Percentiles rank a stretch among this genome's conserved stretches.
Evolutionary conservation across 768 basidiomycete species (phyloP).

Genomic region (Agrocybe pediades): DNA sequence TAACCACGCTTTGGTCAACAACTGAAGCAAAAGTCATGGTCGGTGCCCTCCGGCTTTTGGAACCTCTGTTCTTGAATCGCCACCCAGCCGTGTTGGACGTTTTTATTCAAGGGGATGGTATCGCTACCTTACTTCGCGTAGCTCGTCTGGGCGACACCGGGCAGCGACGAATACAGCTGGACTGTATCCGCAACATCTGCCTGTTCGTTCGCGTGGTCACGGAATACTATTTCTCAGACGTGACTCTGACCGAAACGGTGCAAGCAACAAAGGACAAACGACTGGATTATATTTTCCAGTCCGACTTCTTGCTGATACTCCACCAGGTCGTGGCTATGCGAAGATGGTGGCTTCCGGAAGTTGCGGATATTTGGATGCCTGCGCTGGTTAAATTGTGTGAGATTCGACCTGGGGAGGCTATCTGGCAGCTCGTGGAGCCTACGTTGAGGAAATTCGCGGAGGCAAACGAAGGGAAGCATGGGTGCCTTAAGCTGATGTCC

Average conservation of each 20-base stretch:
- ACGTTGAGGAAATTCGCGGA: constrained; percentile 24
- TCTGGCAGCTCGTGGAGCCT: constrained; percentile 31
- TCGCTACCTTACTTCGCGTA: constrained; percentile 31
- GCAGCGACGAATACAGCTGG: constrained; percentile 36
- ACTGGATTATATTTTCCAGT: constrained; percentile 32
- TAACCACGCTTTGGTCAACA: constrained; percentile 27
- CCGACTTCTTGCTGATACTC: constrained; percentile 35
- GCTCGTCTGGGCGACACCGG: constrained; percentile 33
- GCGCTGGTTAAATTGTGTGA: constrained; percentile 33
- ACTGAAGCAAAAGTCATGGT: constrained; percentile 25
- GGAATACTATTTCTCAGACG: constrained; percentile 5
- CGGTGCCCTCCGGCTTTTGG: constrained; percentile 32
- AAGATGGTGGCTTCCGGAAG: constrained; percentile 38
- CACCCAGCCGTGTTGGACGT: constrained; percentile 25
- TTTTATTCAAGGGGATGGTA: constrained; percentile 32
- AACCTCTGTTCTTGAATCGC: constrained; percentile 27
- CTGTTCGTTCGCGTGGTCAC: constrained; percentile 31
- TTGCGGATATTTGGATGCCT: constrained; percentile 36
- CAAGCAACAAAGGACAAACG: neutral
- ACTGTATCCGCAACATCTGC: constrained; percentile 36
- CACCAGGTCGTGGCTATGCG: constrained; percentile 25
- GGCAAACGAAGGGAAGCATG: constrained; percentile 16
- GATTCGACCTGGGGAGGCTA: constrained; percentile 27
- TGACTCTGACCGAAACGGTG: constrained; percentile 5
- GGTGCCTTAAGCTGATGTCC: neutral